Evolutionary conservation across 176 grass and related monocot genomes (phyloP), one percentile per base, ranked within the genome.

Genomic region (Dactylis glomerata): DNA sequence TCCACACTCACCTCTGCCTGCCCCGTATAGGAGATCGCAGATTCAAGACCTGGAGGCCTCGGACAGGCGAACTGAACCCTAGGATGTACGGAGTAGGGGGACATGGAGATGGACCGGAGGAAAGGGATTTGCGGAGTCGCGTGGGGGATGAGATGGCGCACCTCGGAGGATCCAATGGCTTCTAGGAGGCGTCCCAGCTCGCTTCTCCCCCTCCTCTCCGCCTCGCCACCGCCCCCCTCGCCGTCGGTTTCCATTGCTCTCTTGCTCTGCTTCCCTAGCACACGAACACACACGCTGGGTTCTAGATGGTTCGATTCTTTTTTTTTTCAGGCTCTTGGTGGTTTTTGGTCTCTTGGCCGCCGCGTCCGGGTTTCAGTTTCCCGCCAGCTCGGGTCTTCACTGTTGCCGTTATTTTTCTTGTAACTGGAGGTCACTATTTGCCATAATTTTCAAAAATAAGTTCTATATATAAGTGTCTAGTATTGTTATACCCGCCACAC

Each of bases 61-160:
- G 10, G 55, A 57, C 55, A 45, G 44, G 8, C 22, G 26, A 68
- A 13, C 23, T 12, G 84, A 80, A 85, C 49, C 76, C 79, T 83
- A 77, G 72, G 3, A 28, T 20, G 55, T 24, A 23, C 23, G 55
- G 55, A 57, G 55, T 4, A 12, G 10, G 55, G 55, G 11, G 41
- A 24, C 42, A 56, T 44, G 61, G 58, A 44, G 59, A 83, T 13
- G 36, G 52, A 69, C 38, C 0, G 17, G 55, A 1, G 55, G n/a
- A 57, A 66, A 15, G 11, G 54, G 33, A 40, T 17, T 22, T 51
- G 26, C 7, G 24, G 10, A 57, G 52, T 55, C 54, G 54, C 54
- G 22, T 56, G 8, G 57, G 67, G 32, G 12, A 28, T 9, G 38
- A 27, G 8, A 34, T 13, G 67, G 3, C 67, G 36, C 10, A 70